Conservation (phyloP, 352 stramenopile genomes). For the Thalassiosira ordinaria region DNA sequence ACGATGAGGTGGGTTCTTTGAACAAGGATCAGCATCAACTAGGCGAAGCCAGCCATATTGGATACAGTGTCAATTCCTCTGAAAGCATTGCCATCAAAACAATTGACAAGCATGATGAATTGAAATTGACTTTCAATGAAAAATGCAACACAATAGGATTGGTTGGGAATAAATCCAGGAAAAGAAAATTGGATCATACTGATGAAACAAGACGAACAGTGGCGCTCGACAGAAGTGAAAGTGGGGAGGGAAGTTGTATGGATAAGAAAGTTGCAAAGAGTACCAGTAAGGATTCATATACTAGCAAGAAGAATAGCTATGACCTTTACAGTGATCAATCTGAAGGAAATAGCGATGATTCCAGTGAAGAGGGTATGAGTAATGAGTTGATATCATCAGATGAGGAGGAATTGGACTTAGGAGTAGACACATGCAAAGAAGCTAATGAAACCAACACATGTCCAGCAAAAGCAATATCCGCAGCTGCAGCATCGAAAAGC, state of each 20-base stretch:
- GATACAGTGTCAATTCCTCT: too few species aligned
- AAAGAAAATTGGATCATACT: neutral
- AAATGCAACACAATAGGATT: neutral
- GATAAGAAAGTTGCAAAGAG: neutral
- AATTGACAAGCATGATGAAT: neutral
- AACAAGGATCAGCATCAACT: too few species aligned
- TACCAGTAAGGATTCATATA: neutral
- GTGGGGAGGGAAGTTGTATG: neutral
- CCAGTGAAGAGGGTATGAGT: conserved; percentile 11
- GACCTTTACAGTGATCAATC: conserved; percentile 6
- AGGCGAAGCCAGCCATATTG: too few species aligned
- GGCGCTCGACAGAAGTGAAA: neutral
- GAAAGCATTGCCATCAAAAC: conserved; percentile 3
- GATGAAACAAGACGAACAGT: neutral
- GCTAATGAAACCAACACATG: neutral
- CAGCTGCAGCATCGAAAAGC: neutral
- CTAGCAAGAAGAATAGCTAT: conserved; percentile 17
- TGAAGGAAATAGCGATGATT: conserved; percentile 10
- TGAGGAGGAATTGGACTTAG: conserved; percentile 1
- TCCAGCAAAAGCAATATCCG: neutral
- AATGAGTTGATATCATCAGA: conserved; percentile 20
- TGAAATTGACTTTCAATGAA: conserved; percentile 6
- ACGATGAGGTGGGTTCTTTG: neutral
- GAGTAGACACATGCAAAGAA: neutral
- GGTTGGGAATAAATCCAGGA: neutral